Evolutionary conservation across 129 eudicot species (phyloP), one percentile per base, ranked within the genome.

Genomic region (Artemisia argyi): DNA sequence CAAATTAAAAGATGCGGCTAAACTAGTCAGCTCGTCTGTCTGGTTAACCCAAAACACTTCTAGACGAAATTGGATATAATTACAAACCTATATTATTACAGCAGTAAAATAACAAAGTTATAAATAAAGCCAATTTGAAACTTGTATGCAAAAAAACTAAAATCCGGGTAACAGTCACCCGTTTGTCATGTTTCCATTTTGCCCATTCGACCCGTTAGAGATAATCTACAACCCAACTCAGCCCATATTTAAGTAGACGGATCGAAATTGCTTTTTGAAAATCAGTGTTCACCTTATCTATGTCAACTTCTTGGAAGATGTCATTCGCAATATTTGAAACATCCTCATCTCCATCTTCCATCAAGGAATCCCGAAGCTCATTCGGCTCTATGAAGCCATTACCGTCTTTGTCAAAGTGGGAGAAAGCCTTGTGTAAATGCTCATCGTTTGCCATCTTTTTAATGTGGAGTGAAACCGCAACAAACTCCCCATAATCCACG

Each of bases 251-350:
- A 26, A 3, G 15, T 26, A 60, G 3, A 60, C 1, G 65, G 18
- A 35, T 60, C 44, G 9, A 59, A 59, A 24, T n/a, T 59, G 18
- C 65, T 20, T 12, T 22, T 42, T 19, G 3, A 11, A 1, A 51
- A 17, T 20, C 42, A 7, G 8, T 15, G 16, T n/a, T 81, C 50
- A 92, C 96, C 94, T 92, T 92, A 78, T 92, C 94, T 0, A 85
- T 88, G 78, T 92, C 97, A 74, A 92, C 97, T 79, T 92, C 97
- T 83, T 92, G 96, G 83, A 92, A 86, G 61, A 92, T 92, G 75
- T 86, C 96, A 81, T 88, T 89, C 1, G 94, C 91, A 56, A 92
- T 85, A 83, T 80, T 77, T 66, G 90, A 65, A 74, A 88, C 77
- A 76, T 83, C 86, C 79, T 88, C 96, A 16, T 68, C 87, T 54